A percentile compares a stretch with the other conserved stretches of the same genome.
phyloP scores from a whole-genome alignment of 2,329 filamentous ascomycete species.

The Elsinoe fawcettii region DNA sequence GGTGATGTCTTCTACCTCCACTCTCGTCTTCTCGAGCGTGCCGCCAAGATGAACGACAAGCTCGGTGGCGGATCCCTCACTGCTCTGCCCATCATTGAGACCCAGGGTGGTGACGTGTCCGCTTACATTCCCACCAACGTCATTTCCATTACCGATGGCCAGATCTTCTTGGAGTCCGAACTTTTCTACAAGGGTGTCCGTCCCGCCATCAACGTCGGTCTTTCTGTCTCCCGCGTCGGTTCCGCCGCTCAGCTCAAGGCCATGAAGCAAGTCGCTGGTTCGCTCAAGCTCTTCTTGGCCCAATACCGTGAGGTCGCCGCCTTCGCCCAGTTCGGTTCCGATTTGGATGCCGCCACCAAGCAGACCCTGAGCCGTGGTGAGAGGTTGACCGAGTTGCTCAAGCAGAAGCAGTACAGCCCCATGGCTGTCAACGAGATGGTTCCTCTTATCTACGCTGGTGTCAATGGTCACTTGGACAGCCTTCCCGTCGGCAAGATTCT shows the following conservation, averaged over 20 bases:
- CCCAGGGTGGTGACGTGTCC: slow-evolving; percentile 99
- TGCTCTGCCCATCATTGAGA: slow-evolving; percentile 96
- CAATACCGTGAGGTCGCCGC: slow-evolving; percentile 99
- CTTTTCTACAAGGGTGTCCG: slow-evolving; percentile 99
- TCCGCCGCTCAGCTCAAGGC: slow-evolving; percentile 99
- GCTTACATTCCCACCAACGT: slow-evolving; percentile 99
- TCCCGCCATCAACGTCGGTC: slow-evolving; percentile 99
- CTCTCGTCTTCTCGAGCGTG: slow-evolving; percentile 98
- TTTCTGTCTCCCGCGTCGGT: slow-evolving; percentile 99
- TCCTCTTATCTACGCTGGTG: slow-evolving; percentile 97
- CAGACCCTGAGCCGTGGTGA: slow-evolving; percentile 97
- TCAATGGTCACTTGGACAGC: slow-evolving; percentile 87
- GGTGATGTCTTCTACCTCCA: slow-evolving; percentile 99
- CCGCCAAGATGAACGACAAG: slow-evolving; percentile 97
- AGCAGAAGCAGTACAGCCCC: slow-evolving; percentile 99
- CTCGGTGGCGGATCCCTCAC: slow-evolving; percentile 94
- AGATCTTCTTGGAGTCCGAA: slow-evolving; percentile 99
- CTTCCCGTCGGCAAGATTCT: slow-evolving; percentile 89
- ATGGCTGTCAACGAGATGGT: slow-evolving; percentile 99
- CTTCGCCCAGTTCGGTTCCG: slow-evolving; percentile 99
- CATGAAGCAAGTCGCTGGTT: slow-evolving; percentile 99
- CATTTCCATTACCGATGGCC: slow-evolving; percentile 99
- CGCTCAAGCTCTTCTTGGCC: slow-evolving; percentile 99
- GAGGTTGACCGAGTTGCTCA: slow-evolving; percentile 95
- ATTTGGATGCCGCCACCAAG: slow-evolving; percentile 97